Base-by-base conservation (phyloP, 1,284 basidiomycete species). In the Ceratobasidium sp. region DNA sequence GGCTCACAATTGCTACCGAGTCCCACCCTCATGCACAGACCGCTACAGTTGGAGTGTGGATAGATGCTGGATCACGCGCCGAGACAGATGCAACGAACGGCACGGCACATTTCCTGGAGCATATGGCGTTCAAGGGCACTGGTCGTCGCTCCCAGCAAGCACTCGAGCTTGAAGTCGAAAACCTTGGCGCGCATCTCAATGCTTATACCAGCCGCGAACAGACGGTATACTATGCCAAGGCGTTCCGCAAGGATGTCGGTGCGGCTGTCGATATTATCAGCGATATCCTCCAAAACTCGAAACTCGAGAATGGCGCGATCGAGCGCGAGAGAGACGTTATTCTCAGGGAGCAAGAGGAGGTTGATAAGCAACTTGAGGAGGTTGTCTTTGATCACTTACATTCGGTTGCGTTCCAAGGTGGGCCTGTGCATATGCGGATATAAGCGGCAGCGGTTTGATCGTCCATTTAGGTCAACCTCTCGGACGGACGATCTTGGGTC, bases 201-300 rank as follows among this genome's bases (percentile, higher is more conserved):
- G 97, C 98, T 77, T 99, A 99, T 89, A 99, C 97, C 23, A 98
- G 97, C 60, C 92, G 97, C 81, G 97, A 99, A 88, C 97, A 99
- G 88, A 99, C 98, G 44, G 97, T 99, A 81, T 99, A 99, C 89
- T 99, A 99, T 86, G 97, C 97, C 84, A 99, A 99, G 91, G 94
- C 95, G 84, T 99, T 99, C 92, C 91, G 94, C 86, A 95, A 97
- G 89, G 98, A 99, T 85, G 95, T 99, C 26, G 91, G 92, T 46
- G 90, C 91, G 79, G 92, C 96, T 44, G 97, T 99, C 79, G 96
- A 98, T 87, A 98, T 99, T 87, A 96, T 99, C 85, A 95, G 95
- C 83, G 97, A 99, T 87, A 99, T 99, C 83, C 91, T 99, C 69
- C 97, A 98, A 87, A 98, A 97, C 88, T 97, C 96, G 53, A 99